Base-by-base conservation (phyloP, 2,329 filamentous ascomycete genomes). In the Curvularia verruculosa region DNA sequence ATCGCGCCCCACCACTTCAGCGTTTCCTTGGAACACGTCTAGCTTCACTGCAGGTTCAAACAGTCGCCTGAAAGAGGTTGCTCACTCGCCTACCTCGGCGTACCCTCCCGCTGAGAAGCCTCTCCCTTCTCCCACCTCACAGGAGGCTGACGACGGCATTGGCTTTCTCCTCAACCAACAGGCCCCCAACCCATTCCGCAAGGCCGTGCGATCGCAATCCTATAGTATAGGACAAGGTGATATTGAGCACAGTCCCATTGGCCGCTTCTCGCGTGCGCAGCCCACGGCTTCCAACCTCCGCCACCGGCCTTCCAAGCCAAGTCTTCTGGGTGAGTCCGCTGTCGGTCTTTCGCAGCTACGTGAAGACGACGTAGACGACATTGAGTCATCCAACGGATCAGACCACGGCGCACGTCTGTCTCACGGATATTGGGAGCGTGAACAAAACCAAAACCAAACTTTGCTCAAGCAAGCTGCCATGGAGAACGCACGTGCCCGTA, bases 221-320 rank as follows among this genome's bases (percentile, higher is more conserved):
- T 98, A 98, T 76, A 98, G 94, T 0, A 94, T 96, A 46, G 93
- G 93, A 4, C 93, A 97, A 73, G 82, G 92, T 59, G 92, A 96
- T 51, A 84, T 70, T 28, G 73, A 75, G 37, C 67, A 64, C 55
- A 70, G 63, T 40, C 70, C 68, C 3, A 77, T 83, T 3, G 77
- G 83, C 21, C 74, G 85, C 40, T 75, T 80, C 12, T 80, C 82
- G 46, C 77, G 82, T 47, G n/a, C n/a, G n/a, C 82, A 48, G 70
- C 80, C 34, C 66, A 56, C 81, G 2, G 64, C 63, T 31, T 53
- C 51, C 21, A 65, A 59, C 19, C 60, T 96, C 29, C 90, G 94
- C 67, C 90, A 95, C 72, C 86, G 92, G 34, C 90, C 91, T 4
- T 96, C 92, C 13, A 86, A 89, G 49, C 88, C 89, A 36, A 91